Evolutionary conservation across 2,329 filamentous ascomycete species (phyloP).

Genomic region (Fusarium penzigii): DNA sequence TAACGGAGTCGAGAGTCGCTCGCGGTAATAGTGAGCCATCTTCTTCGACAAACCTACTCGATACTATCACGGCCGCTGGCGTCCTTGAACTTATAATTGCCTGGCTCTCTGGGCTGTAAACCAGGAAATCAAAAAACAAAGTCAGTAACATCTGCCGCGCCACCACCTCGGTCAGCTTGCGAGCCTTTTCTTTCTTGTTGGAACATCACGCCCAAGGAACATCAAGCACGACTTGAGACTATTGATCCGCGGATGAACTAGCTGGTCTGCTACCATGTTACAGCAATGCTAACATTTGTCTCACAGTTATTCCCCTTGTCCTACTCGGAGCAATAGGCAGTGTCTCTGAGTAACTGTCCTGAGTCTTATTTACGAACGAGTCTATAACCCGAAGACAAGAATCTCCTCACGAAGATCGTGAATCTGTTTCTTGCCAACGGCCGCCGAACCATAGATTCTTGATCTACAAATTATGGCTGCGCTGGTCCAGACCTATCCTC

Average conservation of each 20-base stretch:
- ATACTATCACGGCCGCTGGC: slow-evolving; percentile 54
- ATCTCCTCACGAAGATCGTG: slow-evolving; percentile 11
- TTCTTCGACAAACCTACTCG: slow-evolving; percentile 41
- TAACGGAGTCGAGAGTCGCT: slow-evolving; percentile 33
- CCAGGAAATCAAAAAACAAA: slow-evolving; percentile 19
- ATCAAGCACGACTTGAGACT: background rate
- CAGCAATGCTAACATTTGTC: background rate
- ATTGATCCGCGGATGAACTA: background rate
- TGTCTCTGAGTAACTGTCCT: slow-evolving; percentile 8
- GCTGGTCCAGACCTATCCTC: slow-evolving; percentile 78
- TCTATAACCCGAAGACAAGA: slow-evolving; percentile 15
- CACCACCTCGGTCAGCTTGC: background rate
- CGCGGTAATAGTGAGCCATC: slow-evolving; percentile 51
- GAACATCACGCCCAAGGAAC: no score
- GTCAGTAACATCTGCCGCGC: slow-evolving; percentile 18
- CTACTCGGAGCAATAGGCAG: slow-evolving; percentile 16
- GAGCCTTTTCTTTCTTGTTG: no score
- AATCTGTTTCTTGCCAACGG: slow-evolving; percentile 22
- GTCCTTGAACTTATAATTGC: slow-evolving; percentile 48
- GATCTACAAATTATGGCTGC: slow-evolving; percentile 68
- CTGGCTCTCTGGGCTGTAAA: slow-evolving; percentile 29
- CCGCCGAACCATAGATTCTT: slow-evolving; percentile 5
- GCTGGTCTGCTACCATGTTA: background rate
- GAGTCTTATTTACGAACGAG: slow-evolving; percentile 1
- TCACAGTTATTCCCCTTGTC: background rate